Evolutionary conservation across 495 filamentous ascomycete genomes (phyloP).

Genomic region (Talaromyces ruber): DNA sequence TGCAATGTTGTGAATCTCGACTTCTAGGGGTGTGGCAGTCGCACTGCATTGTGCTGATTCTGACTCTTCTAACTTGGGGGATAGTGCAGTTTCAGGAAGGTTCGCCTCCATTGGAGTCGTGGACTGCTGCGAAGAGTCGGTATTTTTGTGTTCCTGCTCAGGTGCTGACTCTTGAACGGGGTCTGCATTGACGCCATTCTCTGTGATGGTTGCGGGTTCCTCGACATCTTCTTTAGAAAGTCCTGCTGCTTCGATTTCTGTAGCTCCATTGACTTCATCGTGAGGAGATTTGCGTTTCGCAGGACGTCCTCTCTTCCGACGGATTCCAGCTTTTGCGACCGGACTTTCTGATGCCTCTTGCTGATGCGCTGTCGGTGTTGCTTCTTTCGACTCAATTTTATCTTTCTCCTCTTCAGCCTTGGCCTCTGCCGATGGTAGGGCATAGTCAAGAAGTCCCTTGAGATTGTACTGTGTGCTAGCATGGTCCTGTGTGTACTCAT

Average conservation of each 20-base stretch:
- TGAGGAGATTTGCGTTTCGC: not conserved
- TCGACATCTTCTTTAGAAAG: not conserved
- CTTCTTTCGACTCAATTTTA: not conserved
- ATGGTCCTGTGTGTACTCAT: not conserved
- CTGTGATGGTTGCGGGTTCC: not conserved
- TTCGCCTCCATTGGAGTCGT: not conserved
- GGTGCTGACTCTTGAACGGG: not conserved
- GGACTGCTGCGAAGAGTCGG: not conserved
- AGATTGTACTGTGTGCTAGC: not conserved
- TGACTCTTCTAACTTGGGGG: not conserved
- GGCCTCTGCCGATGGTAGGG: not conserved
- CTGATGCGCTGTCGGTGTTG: not conserved
- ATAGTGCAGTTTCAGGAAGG: not conserved
- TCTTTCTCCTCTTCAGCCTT: not conserved
- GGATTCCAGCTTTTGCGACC: not conserved
- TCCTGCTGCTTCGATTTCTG: not conserved
- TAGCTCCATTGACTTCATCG: not conserved
- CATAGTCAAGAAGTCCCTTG: not conserved
- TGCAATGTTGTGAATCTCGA: slow-evolving; percentile 18
- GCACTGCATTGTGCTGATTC: not conserved
- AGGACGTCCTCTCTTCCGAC: not conserved
- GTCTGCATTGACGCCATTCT: not conserved
- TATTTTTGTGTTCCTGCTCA: not conserved
- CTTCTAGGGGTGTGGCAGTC: not conserved
- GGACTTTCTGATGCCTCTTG: not conserved